Conservation (phyloP, 2,329 filamentous ascomycete genomes). For the Chrysosporium queenslandicum region DNA sequence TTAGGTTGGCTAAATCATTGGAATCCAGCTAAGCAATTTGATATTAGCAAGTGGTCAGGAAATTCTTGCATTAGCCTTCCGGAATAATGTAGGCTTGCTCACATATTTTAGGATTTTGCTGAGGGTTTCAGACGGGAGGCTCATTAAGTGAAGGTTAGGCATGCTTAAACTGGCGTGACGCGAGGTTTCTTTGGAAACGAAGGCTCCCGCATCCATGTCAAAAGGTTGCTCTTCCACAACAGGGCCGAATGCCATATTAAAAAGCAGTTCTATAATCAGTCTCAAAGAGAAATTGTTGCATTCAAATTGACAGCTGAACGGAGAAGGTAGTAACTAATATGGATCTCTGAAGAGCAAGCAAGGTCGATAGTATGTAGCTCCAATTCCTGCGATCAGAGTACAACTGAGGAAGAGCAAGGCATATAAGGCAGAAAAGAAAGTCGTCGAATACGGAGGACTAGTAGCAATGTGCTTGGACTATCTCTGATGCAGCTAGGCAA, state of each 20-base stretch:
- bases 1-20: slow-evolving; percentile 34
- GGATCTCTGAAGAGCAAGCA: background rate
- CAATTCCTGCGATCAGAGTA: too few species aligned
- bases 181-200: background rate
- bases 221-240: background rate
- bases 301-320: too few species aligned
- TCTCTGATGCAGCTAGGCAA: background rate
- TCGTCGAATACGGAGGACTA: too few species aligned
- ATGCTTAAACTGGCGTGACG: background rate
- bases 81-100: slow-evolving; percentile 37
- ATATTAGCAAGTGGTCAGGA: background rate
- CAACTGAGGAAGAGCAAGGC: too few species aligned
- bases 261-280: background rate
- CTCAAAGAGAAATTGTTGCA: background rate
- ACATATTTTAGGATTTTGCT: slow-evolving; percentile 27
- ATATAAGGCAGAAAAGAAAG: too few species aligned
- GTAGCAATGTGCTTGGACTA: background rate
- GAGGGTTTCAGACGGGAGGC: slow-evolving; percentile 27
- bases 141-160: slow-evolving; percentile 14
- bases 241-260: background rate
- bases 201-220: background rate
- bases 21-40: slow-evolving; percentile 13
- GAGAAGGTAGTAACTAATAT: too few species aligned
- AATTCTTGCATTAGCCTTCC: slow-evolving; percentile 35
- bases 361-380: background rate